These are phyloP conservation scores for Saccharomycopsis sp. DNA, from an alignment of 805 yeast species.

Conservation along the genomic window DNA sequence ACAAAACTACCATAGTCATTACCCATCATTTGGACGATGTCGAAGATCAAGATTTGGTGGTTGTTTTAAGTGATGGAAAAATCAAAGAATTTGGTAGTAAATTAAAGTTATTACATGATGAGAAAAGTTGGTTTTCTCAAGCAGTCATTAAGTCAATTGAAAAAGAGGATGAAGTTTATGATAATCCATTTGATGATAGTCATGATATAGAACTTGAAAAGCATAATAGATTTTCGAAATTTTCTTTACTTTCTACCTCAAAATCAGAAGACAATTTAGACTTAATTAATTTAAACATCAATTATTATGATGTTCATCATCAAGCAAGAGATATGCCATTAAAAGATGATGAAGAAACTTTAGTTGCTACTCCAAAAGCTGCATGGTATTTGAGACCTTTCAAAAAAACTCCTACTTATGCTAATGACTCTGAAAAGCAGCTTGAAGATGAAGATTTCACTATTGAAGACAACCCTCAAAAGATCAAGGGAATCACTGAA, in stretches of 20 bases:
- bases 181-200: neutral
- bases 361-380: neutral
- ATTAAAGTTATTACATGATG: conserved; percentile 21
- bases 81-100: conserved; percentile 37
- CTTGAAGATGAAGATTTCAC: neutral
- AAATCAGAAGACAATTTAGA: neutral
- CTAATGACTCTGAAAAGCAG: neutral
- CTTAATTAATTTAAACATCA: too few species aligned
- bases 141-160: too few species aligned
- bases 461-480: neutral
- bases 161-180: neutral
- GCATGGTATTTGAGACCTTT: too few species aligned
- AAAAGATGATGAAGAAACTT: neutral
- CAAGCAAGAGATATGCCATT: neutral
- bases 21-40: conserved; percentile 70
- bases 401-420: too few species aligned
- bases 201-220: neutral
- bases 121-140: too few species aligned
- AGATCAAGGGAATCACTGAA: conserved; percentile 1
- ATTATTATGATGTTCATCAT: too few species aligned
- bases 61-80: conserved; percentile 48
- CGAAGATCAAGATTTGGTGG: conserved; percentile 42
- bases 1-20: conserved; percentile 67
- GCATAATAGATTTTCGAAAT: neutral
- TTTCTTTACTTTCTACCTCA: too few species aligned